These are phyloP conservation scores for Sphagnurus paluster DNA, from an alignment of 1,284 basidiomycete species.

Conservation along the genomic window DNA sequence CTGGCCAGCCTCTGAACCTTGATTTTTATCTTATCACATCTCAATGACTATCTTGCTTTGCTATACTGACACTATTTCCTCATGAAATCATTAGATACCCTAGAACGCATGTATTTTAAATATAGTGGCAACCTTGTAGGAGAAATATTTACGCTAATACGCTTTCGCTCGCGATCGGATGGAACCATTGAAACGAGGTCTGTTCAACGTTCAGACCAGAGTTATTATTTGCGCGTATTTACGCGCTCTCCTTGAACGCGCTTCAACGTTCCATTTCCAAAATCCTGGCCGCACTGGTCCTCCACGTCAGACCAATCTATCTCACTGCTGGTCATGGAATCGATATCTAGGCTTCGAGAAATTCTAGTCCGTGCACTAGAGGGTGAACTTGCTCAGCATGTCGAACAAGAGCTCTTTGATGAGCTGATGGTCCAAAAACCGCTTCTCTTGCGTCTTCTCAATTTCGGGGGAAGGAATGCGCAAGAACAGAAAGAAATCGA, in stretches of 20 bases:
- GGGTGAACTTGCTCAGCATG: slow-evolving; percentile 41
- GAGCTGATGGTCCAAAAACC: slow-evolving; percentile 66
- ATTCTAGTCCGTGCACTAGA: slow-evolving; percentile 32
- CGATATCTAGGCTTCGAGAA: slow-evolving; percentile 37
- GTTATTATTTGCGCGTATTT: slow-evolving; percentile 24
- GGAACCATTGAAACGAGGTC: background rate
- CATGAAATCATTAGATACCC: too few species aligned
- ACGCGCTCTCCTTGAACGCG: slow-evolving; percentile 14
- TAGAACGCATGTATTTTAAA: background rate
- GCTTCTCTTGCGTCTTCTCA: slow-evolving; percentile 59
- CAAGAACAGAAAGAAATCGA: slow-evolving; percentile 74
- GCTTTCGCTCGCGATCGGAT: too few species aligned
- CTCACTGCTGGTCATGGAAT: slow-evolving; percentile 31
- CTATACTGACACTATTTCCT: too few species aligned
- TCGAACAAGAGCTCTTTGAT: slow-evolving; percentile 75
- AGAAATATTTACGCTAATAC: background rate
- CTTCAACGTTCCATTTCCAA: background rate
- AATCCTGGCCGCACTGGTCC: slow-evolving; percentile 1
- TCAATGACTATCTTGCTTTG: background rate
- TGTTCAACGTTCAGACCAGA: background rate
- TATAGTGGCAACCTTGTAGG: too few species aligned
- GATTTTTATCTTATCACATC: background rate
- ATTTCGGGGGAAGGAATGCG: slow-evolving; percentile 59
- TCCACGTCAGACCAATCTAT: background rate
- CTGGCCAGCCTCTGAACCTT: slow-evolving; percentile 13